Evolutionary conservation across 192 early-diverging fungal genomes (phyloP).

Genomic region (Coemansia reversa): DNA sequence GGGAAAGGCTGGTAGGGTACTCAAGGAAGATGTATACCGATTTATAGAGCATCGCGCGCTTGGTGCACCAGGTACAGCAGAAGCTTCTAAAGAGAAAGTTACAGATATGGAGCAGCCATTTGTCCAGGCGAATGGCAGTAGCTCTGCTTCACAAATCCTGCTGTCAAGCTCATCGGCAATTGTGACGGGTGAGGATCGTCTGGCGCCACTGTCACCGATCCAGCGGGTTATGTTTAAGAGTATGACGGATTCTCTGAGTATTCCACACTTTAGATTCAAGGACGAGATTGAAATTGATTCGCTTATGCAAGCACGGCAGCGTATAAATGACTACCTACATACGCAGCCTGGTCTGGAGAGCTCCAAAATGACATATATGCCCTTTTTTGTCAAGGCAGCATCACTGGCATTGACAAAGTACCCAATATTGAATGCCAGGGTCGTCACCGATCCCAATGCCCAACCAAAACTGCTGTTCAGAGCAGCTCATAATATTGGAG

Average conservation of each 20-base stretch:
- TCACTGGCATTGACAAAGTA: constrained; percentile 77
- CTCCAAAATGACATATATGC: constrained; percentile 88
- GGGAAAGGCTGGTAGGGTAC: constrained; percentile 82
- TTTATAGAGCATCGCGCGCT: constrained; percentile 8
- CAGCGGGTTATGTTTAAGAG: constrained; percentile 97
- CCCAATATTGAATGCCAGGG: constrained; percentile 81
- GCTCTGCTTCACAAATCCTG: constrained; percentile 21
- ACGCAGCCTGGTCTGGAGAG: constrained; percentile 51
- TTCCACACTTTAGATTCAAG: constrained; percentile 94
- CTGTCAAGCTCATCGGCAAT: constrained; percentile 26
- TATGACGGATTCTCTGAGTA: constrained; percentile 88
- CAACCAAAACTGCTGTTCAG: constrained; percentile 70
- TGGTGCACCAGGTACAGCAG: neutral
- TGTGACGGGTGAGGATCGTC: constrained; percentile 53
- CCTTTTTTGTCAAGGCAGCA: constrained; percentile 91
- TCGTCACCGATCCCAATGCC: constrained; percentile 48
- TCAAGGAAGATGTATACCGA: constrained; percentile 86
- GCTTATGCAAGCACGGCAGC: constrained; percentile 59
- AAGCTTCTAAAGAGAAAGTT: neutral
- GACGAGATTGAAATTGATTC: constrained; percentile 85
- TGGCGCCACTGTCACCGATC: constrained; percentile 71
- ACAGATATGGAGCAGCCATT: constrained; percentile 22
- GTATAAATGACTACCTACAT: constrained; percentile 66
- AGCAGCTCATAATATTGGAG: constrained; percentile 83
- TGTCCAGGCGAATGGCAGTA: constrained; percentile 31